These are phyloP conservation scores for Calocera cornea DNA, from an alignment of 768 basidiomycete genomes.

Conservation along the genomic window DNA sequence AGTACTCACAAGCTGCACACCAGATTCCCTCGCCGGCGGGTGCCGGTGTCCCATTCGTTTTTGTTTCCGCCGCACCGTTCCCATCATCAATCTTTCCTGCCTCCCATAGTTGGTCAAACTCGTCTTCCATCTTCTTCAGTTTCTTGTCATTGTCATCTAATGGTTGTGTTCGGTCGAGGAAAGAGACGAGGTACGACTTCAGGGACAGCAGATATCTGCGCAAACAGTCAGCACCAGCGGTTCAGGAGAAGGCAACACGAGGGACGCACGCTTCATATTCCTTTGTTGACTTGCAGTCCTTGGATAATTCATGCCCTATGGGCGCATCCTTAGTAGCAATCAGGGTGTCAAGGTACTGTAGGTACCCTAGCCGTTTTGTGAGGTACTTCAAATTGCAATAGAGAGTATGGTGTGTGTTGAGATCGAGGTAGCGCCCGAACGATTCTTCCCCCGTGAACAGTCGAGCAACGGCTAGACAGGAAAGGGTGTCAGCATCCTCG, in stretches of 20 bases:
- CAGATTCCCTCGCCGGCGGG: conserved; percentile 56
- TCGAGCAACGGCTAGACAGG: conserved; percentile 49
- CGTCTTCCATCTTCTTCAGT: conserved; percentile 46
- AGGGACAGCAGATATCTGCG: conserved; percentile 70
- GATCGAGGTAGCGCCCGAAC: conserved; percentile 87
- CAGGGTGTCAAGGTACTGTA: conserved; percentile 87
- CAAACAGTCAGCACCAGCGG: conserved; percentile 5
- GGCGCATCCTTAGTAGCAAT: conserved; percentile 45
- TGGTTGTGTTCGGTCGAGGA: conserved; percentile 72
- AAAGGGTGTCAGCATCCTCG: conserved; percentile 2
- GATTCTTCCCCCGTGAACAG: conserved; percentile 94
- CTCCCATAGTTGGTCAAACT: conserved; percentile 74
- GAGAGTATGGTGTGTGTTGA: conserved; percentile 74
- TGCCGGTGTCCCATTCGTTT: conserved; percentile 30
- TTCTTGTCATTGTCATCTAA: conserved; percentile 61
- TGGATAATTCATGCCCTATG: conserved; percentile 56
- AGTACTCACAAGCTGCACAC: conserved; percentile 77
- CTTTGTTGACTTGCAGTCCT: conserved; percentile 51
- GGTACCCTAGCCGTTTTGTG: conserved; percentile 70
- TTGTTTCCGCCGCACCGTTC: conserved; percentile 38
- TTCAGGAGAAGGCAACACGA: not conserved
- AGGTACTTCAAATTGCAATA: conserved; percentile 85
- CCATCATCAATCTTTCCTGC: conserved; percentile 61
- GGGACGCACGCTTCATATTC: conserved; percentile 65
- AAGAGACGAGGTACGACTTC: conserved; percentile 73